These are phyloP conservation scores for Xerocomus brunneocitrinus DNA, from an alignment of 768 basidiomycete species.

Conservation along the genomic window DNA sequence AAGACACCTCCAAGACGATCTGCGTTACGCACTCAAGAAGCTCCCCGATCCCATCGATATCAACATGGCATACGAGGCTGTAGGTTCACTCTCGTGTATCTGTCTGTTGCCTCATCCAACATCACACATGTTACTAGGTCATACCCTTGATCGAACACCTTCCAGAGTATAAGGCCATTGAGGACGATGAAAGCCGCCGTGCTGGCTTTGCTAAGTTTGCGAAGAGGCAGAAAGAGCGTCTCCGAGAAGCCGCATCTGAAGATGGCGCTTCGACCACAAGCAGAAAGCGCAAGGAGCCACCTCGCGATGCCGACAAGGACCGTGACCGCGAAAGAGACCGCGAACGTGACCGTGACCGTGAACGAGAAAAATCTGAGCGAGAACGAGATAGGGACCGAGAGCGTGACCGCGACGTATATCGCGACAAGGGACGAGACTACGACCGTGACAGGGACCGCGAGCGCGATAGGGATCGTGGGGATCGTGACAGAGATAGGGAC, in stretches of 20 bases:
- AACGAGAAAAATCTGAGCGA: not conserved
- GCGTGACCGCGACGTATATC: conserved; percentile 25
- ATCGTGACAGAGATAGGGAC: conserved; percentile 41
- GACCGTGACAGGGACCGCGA: conserved; percentile 41
- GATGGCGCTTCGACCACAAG: conserved; percentile 79
- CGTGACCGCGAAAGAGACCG: conserved; percentile 39
- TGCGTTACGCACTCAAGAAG: conserved; percentile 93
- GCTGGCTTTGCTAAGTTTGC: conserved; percentile 85
- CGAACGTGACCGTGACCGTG: conserved; percentile 28
- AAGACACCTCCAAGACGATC: conserved; percentile 88
- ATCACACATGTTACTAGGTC: conserved; percentile 38
- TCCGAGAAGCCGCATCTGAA: conserved; percentile 72
- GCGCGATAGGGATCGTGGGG: conserved; percentile 36
- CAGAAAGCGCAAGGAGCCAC: conserved; percentile 74
- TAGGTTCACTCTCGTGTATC: conserved; percentile 31
- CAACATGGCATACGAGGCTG: conserved; percentile 73
- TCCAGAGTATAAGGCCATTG: conserved; percentile 80
- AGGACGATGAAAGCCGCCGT: conserved; percentile 80
- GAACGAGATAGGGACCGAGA: conserved; percentile 29
- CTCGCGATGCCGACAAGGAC: conserved; percentile 45
- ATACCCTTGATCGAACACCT: conserved; percentile 76
- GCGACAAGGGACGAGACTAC: conserved; percentile 32
- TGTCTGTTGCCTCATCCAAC: not conserved
- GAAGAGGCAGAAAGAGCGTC: conserved; percentile 87
- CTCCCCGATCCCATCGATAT: conserved; percentile 78